These are phyloP conservation scores for Boletus huronensis DNA, from an alignment of 768 basidiomycete genomes.

Conservation along the genomic window DNA sequence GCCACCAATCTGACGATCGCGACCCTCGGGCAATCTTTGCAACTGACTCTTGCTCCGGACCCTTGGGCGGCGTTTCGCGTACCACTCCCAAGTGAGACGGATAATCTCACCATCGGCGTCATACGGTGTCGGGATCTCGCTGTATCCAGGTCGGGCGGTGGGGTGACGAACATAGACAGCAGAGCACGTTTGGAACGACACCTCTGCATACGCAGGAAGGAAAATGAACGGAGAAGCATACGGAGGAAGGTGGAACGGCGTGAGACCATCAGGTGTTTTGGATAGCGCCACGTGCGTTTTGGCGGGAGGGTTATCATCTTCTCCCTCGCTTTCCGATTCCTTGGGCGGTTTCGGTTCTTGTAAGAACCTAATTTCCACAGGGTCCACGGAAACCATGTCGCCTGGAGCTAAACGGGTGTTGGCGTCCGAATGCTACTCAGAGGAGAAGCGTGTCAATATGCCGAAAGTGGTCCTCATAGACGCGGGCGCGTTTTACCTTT, in stretches of 20 bases:
- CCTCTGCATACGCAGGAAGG: slow-evolving; percentile 87
- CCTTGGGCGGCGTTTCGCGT: slow-evolving; percentile 64
- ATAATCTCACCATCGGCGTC: slow-evolving; percentile 94
- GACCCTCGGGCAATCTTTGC: slow-evolving; percentile 63
- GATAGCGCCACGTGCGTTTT: background rate
- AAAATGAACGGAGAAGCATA: slow-evolving; percentile 91
- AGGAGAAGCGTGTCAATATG: background rate
- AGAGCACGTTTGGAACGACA: slow-evolving; percentile 84
- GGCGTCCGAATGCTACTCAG: slow-evolving; percentile 67
- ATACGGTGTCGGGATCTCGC: slow-evolving; percentile 93
- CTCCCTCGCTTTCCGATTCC: slow-evolving; percentile 4
- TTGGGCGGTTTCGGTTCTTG: slow-evolving; percentile 31
- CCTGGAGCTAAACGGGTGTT: slow-evolving; percentile 90
- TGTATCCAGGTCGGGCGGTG: slow-evolving; percentile 92
- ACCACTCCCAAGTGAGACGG: slow-evolving; percentile 96
- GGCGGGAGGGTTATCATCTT: background rate
- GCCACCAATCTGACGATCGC: slow-evolving; percentile 36
- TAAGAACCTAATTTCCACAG: slow-evolving; percentile 73
- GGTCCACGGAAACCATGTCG: slow-evolving; percentile 90
- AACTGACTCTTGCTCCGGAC: slow-evolving; percentile 62
- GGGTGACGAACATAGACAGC: slow-evolving; percentile 93
- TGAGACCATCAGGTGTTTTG: slow-evolving; percentile 34
- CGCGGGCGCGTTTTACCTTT: slow-evolving; percentile 54
- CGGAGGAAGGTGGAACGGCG: slow-evolving; percentile 80
- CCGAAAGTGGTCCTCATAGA: background rate